Evolutionary conservation across 1,284 basidiomycete species (phyloP).

Genomic region (Cystobasidium sp.): DNA sequence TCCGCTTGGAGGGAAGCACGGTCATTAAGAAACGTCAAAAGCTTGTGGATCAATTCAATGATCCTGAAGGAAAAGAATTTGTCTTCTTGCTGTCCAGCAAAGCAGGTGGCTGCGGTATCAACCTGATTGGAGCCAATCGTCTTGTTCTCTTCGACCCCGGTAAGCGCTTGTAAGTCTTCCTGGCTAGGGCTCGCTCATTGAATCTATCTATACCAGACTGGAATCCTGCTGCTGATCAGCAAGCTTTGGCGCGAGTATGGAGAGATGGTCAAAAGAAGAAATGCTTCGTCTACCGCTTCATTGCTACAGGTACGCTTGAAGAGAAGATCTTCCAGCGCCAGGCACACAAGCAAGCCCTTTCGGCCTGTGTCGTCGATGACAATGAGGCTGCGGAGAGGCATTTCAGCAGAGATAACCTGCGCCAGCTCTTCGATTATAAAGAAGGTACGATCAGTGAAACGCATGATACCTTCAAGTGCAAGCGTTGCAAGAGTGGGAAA

Average conservation of each 20-base stretch:
- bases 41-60: constrained; percentile 95
- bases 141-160: constrained; percentile 95
- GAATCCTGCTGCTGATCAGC: constrained; percentile 98
- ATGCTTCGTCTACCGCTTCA: constrained; percentile 98
- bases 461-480: constrained; percentile 97
- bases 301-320: constrained; percentile 96
- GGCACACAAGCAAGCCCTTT: constrained; percentile 93
- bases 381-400: constrained; percentile 94
- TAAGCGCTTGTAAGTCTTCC: too few relatives aligned
- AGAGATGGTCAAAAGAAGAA: constrained; percentile 99
- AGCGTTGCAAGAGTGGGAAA: constrained; percentile 77
- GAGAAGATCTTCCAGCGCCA: constrained; percentile 72
- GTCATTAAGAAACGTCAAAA: constrained; percentile 92
- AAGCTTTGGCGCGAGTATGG: constrained; percentile 98
- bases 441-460: constrained; percentile 88
- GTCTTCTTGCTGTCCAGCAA: constrained; percentile 95
- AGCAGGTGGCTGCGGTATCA: constrained; percentile 97
- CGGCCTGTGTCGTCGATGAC: constrained; percentile 96
- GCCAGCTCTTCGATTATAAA: constrained; percentile 76
- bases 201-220: constrained; percentile 65
- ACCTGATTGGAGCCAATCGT: constrained; percentile 95
- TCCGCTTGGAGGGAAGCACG: constrained; percentile 94
- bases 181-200: neutral
- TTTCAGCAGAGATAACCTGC: constrained; percentile 86
- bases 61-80: constrained; percentile 92